These are phyloP conservation scores for Metschnikowia peoriensis DNA, from an alignment of 805 yeast genomes.

Conservation along the genomic window DNA sequence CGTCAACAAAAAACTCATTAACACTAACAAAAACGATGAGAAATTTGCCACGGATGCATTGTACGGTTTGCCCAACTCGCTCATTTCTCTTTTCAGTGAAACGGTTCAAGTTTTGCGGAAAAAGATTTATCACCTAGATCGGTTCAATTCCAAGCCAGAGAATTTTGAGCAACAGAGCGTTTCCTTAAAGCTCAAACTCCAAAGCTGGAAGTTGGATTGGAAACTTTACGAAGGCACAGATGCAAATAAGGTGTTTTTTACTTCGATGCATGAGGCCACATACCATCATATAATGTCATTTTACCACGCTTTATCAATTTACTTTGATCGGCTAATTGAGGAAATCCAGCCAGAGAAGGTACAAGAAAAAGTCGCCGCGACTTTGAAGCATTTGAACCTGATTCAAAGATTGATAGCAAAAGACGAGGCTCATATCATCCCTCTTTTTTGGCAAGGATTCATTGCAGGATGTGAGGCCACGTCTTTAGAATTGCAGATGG, in stretches of 20 bases:
- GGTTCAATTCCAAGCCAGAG: conserved; percentile 29
- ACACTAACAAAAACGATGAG: conserved; percentile 51
- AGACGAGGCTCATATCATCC: conserved; percentile 61
- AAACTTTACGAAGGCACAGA: conserved; percentile 35
- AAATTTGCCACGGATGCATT: conserved; percentile 73
- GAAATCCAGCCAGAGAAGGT: conserved; percentile 52
- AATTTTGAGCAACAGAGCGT: conserved; percentile 26
- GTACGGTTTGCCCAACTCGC: conserved; percentile 81
- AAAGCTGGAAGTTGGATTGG: conserved; percentile 79
- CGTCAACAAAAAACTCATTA: conserved; percentile 41
- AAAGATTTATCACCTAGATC: conserved; percentile 50
- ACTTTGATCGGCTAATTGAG: conserved; percentile 64
- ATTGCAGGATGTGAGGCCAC: conserved; percentile 82
- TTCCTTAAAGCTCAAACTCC: conserved; percentile 45
- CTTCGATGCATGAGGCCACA: conserved; percentile 66
- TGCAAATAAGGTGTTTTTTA: conserved; percentile 33
- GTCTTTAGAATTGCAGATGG: conserved; percentile 53
- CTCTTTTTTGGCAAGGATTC: conserved; percentile 86
- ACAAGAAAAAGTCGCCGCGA: conserved; percentile 61
- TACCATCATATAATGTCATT: conserved; percentile 81
- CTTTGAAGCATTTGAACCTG: conserved; percentile 60
- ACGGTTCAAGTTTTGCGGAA: conserved; percentile 66
- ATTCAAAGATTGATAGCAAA: conserved; percentile 57
- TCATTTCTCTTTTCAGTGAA: conserved; percentile 69
- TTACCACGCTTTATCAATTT: conserved; percentile 67